A percentile compares a stretch with the other conserved stretches of the same genome.
Evolutionary conservation across 345 rosid genomes (phyloP).

Genomic region (Gynandropsis gynandra): DNA sequence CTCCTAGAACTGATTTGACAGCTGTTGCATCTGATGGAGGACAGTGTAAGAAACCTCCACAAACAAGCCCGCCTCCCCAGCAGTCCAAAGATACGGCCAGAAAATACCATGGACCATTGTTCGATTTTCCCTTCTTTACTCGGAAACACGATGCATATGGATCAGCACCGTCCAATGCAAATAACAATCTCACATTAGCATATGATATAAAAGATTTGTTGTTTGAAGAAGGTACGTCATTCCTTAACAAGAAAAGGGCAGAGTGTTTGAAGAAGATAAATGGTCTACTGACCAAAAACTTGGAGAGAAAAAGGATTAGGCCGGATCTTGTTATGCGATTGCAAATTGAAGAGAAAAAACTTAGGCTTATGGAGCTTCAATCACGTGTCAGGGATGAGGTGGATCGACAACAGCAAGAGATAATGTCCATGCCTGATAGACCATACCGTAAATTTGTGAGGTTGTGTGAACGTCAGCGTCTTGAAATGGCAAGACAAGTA

Average conservation of each 20-base stretch:
- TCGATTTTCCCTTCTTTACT: conserved; percentile 97
- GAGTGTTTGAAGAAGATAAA: conserved; percentile 79
- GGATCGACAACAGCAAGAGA: conserved; percentile 92
- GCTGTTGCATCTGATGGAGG: conserved; percentile 50
- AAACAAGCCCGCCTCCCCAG: conserved; percentile 44
- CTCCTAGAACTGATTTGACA: conserved; percentile 52
- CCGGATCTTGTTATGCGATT: conserved; percentile 97
- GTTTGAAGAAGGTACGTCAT: conserved; percentile 81
- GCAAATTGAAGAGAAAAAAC: conserved; percentile 96
- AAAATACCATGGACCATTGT: conserved; percentile 94
- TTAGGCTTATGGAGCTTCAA: conserved; percentile 68
- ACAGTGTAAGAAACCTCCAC: conserved; percentile 64
- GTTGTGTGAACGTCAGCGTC: conserved; percentile 90
- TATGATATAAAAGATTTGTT: conserved; percentile 92
- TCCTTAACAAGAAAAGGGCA: conserved; percentile 63
- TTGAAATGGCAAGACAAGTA: conserved; percentile 86
- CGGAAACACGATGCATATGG: conserved; percentile 90
- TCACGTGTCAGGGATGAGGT: conserved; percentile 87
- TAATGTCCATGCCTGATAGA: conserved; percentile 98
- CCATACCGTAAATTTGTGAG: conserved; percentile 97
- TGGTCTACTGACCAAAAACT: conserved; percentile 67
- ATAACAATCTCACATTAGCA: conserved; percentile 70
- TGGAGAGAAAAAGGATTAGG: conserved; percentile 94
- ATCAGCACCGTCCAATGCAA: conserved; percentile 58
- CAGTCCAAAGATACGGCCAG: conserved; percentile 71